Evolutionary conservation across 176 grass and related monocot genomes (phyloP), one percentile per base, ranked within the genome.

Genomic region (Luzula sylvatica): DNA sequence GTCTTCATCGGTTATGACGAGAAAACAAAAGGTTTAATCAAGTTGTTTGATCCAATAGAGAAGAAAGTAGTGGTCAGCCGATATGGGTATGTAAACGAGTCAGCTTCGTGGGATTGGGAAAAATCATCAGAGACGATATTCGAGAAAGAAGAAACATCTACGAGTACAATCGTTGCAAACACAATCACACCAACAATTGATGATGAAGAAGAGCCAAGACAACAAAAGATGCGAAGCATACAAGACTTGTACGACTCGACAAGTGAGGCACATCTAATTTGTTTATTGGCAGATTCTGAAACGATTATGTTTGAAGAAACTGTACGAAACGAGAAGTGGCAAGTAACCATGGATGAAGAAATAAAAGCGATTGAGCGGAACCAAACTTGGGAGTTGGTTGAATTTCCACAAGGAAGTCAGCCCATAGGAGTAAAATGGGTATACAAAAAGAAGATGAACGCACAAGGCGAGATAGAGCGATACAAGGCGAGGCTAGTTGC

Each of bases 1-100:
- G 16, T 45, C 42, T 45, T 45, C 16, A 45, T 45, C 42, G 42
- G 42, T 15, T 45, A 45, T 45, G 42, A 45, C 16, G 42, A 45
- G 16, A 45, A 45, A 15, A 45, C 42, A 45, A 45, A 45, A 45
- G 42, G 42, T 45, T n/a, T n/a, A n/a, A n/a, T 45, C 42, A 45
- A 45, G 42, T 45, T 45, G 42, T 45, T 45, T 45, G 42, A 45
- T 45, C 42, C 9, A 45, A 1, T 45, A 45, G 42, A 45, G 2
- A 45, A 45, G 42, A 45, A 45, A 45, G 42, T 45, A 45, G 42
- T 45, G 9, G 42, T 45, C 42, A 14, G 42, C 42, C 16, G n/a
- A n/a, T n/a, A n/a, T n/a, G n/a, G n/a, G n/a, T n/a, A n/a, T n/a
- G n/a, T n/a, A n/a, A n/a, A n/a, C n/a, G n/a, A n/a, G n/a, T n/a